Evolutionary conservation across 495 filamentous ascomycete genomes (phyloP), one percentile per base, ranked within the genome.

Genomic region (Penicillium angulare): DNA sequence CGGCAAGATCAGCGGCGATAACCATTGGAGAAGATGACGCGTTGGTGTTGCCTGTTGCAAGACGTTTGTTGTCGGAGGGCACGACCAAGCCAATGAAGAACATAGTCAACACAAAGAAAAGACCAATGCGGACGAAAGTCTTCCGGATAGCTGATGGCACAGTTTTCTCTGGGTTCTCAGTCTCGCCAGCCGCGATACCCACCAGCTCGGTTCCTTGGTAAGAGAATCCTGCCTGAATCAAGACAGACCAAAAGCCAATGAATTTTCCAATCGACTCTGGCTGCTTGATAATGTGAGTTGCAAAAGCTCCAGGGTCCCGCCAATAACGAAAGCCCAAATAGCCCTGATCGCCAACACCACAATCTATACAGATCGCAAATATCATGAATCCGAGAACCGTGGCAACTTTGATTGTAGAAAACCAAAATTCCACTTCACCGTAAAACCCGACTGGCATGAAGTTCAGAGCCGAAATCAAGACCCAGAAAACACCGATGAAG

Each of bases 41-140:
- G 53, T 83, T 78, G 16, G 75, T 75, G 9, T 41, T 47, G 10
- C 57, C 67, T 2, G 72, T 63, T 5, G 62, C 36, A 17, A 71
- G 57, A 10, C 45, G 34, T 0, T 21, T 10, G 27, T 69, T 64
- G 44, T 71, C 58, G 50, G 77, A 83, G 16, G 79, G 79, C 13
- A 85, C 78, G 13, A 84, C 69, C 61, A 89, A 76, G 42, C 85
- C 85, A 29, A 87, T 83, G 62, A 86, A 86, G 70, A 87, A 79
- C 40, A 81, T 77, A 8, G 74, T 76, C 29, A 80, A 75, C 60
- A 86, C 78, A 67, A 84, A 85, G 54, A 86, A 83, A 50, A 87
- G 77, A 50, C 85, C 52, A 63, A 86, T 87, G 36, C 84, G 81
- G 69, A 80, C 76, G 56, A 87, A 86, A 16, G 83, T 79, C 54